Conservation (phyloP, 805 yeast genomes). For the Clavispora asparagi region DNA sequence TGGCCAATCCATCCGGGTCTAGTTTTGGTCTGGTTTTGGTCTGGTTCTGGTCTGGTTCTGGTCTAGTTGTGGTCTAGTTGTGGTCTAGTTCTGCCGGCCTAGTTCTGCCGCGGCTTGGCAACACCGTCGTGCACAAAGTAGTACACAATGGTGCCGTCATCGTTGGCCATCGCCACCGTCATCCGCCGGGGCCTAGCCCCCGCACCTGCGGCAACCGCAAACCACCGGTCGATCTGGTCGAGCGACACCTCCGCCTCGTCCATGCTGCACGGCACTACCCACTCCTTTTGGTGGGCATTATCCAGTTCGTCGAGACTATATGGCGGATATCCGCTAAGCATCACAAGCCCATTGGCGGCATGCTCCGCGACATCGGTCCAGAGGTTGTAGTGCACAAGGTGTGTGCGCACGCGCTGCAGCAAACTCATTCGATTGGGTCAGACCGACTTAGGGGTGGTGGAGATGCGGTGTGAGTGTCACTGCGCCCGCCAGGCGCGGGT, state of each 20-base stretch:
- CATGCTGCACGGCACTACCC: slow-evolving; percentile 38
- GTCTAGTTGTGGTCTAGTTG: too few species aligned
- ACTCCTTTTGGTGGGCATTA: slow-evolving; percentile 19
- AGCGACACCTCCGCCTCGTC: slow-evolving; percentile 27
- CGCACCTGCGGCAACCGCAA: slow-evolving; percentile 21
- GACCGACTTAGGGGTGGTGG: background rate
- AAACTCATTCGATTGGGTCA: slow-evolving; percentile 8
- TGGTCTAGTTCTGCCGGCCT: too few species aligned
- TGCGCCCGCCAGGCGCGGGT: background rate
- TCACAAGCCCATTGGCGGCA: slow-evolving; percentile 1
- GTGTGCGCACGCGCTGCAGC: slow-evolving; percentile 32
- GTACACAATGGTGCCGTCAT: slow-evolving; percentile 69
- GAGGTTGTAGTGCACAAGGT: slow-evolving; percentile 39
- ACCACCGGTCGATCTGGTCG: slow-evolving; percentile 35
- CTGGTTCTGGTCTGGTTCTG: too few species aligned
- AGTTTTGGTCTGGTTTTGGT: too few species aligned
- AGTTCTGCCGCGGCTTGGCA: slow-evolving; percentile 57
- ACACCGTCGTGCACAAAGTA: slow-evolving; percentile 65
- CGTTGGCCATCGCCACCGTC: slow-evolving; percentile 51
- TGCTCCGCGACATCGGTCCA: slow-evolving; percentile 37
- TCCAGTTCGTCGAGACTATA: slow-evolving; percentile 20
- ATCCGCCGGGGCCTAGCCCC: slow-evolving; percentile 38
- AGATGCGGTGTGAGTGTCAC: background rate
- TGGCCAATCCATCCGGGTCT: too few species aligned
- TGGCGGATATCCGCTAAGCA: slow-evolving; percentile 32